These are phyloP conservation scores for Castanospermum australe DNA, from an alignment of 306 rosid species.

Conservation along the genomic window DNA sequence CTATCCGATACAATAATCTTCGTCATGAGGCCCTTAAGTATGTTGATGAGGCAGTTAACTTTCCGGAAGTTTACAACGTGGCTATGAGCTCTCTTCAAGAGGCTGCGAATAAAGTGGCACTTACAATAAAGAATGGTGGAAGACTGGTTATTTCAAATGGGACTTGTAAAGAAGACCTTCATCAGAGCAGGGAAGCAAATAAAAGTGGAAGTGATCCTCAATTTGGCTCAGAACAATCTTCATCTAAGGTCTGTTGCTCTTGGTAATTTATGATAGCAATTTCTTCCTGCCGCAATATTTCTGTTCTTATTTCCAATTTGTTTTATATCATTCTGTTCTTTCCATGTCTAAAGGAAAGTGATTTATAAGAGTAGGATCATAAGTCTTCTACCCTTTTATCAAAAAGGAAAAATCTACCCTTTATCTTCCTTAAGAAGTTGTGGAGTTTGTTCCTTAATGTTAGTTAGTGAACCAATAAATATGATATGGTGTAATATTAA, in stretches of 20 bases:
- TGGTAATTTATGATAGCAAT: neutral
- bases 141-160: constrained; percentile 22
- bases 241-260: constrained; percentile 26
- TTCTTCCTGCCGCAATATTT: neutral
- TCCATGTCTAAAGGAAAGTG: neutral
- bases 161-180: constrained; percentile 13
- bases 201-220: constrained; percentile 11
- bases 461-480: neutral
- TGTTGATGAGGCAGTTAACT: constrained; percentile 29
- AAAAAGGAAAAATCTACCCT: neutral
- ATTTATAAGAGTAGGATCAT: neutral
- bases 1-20: constrained; percentile 31
- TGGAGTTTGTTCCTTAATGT: neutral
- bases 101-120: constrained; percentile 35
- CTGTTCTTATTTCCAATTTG: neutral
- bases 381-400: neutral
- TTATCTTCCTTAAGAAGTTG: neutral
- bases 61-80: constrained; percentile 9
- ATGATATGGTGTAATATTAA: neutral
- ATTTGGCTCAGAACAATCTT: constrained; percentile 25
- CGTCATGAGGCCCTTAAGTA: constrained; percentile 31
- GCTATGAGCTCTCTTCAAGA: constrained; percentile 32
- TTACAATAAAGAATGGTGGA: constrained; percentile 27
- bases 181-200: constrained; percentile 25
- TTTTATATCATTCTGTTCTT: neutral